Percentiles rank a stretch among this genome's conserved stretches.
phyloP scores from a whole-genome alignment of 208 protist species.

The Balamuthia mandrillaris region DNA sequence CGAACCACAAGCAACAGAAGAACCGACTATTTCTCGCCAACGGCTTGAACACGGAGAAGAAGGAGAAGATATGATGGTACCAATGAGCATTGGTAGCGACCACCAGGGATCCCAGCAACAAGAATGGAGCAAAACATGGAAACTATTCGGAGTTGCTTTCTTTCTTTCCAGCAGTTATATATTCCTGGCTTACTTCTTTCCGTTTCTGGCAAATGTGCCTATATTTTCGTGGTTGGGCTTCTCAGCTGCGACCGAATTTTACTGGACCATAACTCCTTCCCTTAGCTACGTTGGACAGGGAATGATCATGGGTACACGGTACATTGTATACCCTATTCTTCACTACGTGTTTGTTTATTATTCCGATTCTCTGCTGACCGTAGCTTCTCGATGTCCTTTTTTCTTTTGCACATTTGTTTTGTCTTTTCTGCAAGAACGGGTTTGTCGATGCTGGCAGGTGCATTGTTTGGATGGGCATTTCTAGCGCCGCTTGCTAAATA shows the following conservation, averaged over 20 bases:
- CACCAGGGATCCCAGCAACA: no score
- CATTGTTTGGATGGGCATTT: slow-evolving; percentile 54
- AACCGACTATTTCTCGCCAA: no score
- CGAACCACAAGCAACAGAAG: no score
- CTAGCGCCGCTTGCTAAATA: slow-evolving; percentile 46
- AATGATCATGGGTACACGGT: neutral
- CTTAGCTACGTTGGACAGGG: slow-evolving; percentile 56
- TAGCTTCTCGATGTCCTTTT: neutral
- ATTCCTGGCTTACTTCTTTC: slow-evolving; percentile 47
- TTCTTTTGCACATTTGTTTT: neutral
- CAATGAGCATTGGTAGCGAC: no score
- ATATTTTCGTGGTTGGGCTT: slow-evolving; percentile 44
- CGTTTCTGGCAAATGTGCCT: slow-evolving; percentile 37
- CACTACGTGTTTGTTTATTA: neutral
- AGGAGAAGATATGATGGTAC: no score
- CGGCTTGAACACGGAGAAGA: no score
- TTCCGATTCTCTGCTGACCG: neutral
- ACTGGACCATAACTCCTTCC: slow-evolving; percentile 55
- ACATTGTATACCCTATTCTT: neutral
- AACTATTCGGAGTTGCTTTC: slow-evolving; percentile 41
- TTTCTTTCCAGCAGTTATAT: slow-evolving; percentile 14
- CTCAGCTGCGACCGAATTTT: slow-evolving; percentile 1
- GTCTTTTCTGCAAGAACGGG: slow-evolving; percentile 20
- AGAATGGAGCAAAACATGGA: slow-evolving; percentile 45
- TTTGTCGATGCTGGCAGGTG: slow-evolving; percentile 45